Conservation (phyloP, 257 asterid genomes). For the Solanum megistacrolobum region DNA sequence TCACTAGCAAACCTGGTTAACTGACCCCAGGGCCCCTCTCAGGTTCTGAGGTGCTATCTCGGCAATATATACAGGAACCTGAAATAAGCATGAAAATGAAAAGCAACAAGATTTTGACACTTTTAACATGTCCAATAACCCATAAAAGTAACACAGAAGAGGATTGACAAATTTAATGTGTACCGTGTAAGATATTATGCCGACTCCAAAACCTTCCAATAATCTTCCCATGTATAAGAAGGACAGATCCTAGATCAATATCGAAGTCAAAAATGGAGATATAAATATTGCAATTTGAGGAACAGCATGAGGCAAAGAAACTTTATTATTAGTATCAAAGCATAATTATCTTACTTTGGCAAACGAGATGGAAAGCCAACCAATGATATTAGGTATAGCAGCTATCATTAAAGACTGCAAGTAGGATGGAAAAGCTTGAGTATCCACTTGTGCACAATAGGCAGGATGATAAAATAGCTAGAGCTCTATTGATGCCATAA, state of each 20-base stretch:
- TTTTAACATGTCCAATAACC: not conserved
- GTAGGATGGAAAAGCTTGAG: not conserved
- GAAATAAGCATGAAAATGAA: slow-evolving; percentile 2
- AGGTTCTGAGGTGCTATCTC: slow-evolving; percentile 86
- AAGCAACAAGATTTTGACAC: not conserved
- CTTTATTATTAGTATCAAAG: not conserved
- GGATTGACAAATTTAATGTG: not conserved
- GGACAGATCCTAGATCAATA: slow-evolving; percentile 43
- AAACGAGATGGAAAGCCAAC: slow-evolving; percentile 90
- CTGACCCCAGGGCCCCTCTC: slow-evolving; percentile 84
- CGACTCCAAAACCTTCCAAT: slow-evolving; percentile 95
- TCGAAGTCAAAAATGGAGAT: not conserved
- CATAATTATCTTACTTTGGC: slow-evolving; percentile 44
- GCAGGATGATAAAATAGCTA: not conserved
- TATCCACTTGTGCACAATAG: not conserved
- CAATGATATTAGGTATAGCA: slow-evolving; percentile 84
- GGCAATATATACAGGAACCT: slow-evolving; percentile 96
- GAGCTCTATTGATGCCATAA: not conserved
- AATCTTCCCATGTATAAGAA: slow-evolving; percentile 96
- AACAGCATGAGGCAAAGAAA: not conserved
- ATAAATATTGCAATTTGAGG: not conserved
- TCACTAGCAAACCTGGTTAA: slow-evolving; percentile 58
- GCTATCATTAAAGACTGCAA: slow-evolving; percentile 82
- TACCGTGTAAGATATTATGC: slow-evolving; percentile 85
- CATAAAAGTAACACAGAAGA: not conserved